A percentile compares a stretch with the other conserved stretches of the same genome.
These are phyloP conservation scores for Salix brachista DNA, from an alignment of 345 rosid species.

Conservation along the genomic window DNA sequence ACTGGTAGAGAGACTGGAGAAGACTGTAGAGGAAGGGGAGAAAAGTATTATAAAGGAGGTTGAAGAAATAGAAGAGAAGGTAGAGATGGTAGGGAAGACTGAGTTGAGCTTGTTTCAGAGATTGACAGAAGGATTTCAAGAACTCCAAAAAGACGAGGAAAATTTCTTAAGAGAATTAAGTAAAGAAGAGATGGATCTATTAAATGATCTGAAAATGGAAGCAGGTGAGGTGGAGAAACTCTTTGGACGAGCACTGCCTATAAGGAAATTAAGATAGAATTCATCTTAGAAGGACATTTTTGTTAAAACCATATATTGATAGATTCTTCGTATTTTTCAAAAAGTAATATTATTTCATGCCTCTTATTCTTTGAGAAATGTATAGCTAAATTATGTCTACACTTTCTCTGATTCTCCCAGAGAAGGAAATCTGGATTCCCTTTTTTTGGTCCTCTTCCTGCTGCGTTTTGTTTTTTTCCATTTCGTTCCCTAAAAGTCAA, in stretches of 20 bases:
- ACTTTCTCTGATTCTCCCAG: not conserved
- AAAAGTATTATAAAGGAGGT: constrained; percentile 61
- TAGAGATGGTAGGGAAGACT: constrained; percentile 55
- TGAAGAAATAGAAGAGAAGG: constrained; percentile 54
- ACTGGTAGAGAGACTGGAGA: constrained; percentile 82
- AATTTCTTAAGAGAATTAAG: constrained; percentile 53
- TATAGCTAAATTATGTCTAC: not conserved
- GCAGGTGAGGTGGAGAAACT: constrained; percentile 76
- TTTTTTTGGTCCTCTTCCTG: not conserved
- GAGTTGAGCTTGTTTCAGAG: constrained; percentile 69
- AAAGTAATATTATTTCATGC: too few species aligned
- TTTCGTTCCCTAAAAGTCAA: not conserved
- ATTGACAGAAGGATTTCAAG: constrained; percentile 69
- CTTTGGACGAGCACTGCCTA: constrained; percentile 63
- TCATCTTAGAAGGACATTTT: not conserved
- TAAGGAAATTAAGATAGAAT: constrained; percentile 65
- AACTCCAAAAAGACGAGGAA: constrained; percentile 63
- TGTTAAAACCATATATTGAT: not conserved
- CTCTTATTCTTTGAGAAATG: constrained; percentile 7
- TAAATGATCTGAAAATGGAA: constrained; percentile 72
- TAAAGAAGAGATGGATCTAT: constrained; percentile 74
- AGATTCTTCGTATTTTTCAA: not conserved
- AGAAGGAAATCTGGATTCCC: not conserved
- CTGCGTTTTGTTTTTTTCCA: not conserved
- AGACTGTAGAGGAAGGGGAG: constrained; percentile 86